Evolutionary conservation across 305 asterid genomes (phyloP).

Genomic region (Fraxinus platypoda): DNA sequence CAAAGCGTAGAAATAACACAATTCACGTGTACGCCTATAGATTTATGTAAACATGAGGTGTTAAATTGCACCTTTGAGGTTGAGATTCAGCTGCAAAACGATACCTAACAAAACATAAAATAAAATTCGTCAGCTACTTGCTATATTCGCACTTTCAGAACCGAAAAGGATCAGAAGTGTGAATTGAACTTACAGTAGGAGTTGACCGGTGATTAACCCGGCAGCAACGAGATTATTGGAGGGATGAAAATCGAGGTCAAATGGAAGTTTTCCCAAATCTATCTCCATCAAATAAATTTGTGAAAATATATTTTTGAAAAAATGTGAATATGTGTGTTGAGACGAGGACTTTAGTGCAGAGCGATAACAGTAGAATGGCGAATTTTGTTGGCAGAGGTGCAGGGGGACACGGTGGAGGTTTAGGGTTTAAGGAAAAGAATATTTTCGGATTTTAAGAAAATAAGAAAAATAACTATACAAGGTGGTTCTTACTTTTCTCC

Average conservation of each 20-base stretch:
- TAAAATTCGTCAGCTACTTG: neutral
- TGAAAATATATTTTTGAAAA: neutral
- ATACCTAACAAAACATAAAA: constrained; percentile 37
- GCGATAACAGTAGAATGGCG: neutral
- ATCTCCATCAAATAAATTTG: constrained; percentile 45
- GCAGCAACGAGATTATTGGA: constrained; percentile 64
- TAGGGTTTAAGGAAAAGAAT: neutral
- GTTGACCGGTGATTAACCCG: constrained; percentile 74
- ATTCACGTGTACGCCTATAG: neutral
- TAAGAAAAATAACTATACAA: too few relatives aligned
- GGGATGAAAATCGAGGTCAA: constrained; percentile 88
- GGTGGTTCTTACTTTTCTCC: too few relatives aligned
- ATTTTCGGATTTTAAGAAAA: too few relatives aligned
- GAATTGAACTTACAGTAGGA: constrained; percentile 53
- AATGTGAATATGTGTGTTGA: neutral
- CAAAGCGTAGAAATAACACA: neutral
- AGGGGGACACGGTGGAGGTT: neutral
- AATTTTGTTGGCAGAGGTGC: neutral
- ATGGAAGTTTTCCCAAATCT: constrained; percentile 58
- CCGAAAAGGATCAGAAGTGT: neutral
- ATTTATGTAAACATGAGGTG: neutral
- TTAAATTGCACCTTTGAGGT: constrained; percentile 51
- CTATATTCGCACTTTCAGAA: neutral
- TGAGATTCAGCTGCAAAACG: constrained; percentile 63
- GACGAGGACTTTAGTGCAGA: neutral